Conservation (phyloP, 2,329 filamentous ascomycete species). For the Pseudophaeomoniella oleicola region DNA sequence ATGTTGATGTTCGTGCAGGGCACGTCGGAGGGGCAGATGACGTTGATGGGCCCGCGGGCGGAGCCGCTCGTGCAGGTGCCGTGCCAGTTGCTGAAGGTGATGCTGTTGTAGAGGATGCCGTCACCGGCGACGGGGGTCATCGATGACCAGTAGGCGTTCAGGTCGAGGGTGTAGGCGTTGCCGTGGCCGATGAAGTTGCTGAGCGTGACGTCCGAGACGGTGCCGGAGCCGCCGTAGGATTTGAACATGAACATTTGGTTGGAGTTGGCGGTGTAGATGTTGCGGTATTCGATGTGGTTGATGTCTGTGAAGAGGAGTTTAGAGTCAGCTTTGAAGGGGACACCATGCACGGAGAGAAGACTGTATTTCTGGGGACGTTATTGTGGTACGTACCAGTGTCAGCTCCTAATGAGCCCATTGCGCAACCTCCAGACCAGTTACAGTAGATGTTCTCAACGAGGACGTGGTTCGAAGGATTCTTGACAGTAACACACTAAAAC, state of each 20-base stretch:
- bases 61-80: conserved; percentile 36
- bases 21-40: conserved; percentile 33
- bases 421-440: conserved; percentile 46
- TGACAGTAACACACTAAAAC: neutral
- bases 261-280: conserved; percentile 43
- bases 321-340: too few relatives aligned
- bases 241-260: conserved; percentile 54
- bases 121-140: conserved; percentile 27
- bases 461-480: conserved; percentile 37
- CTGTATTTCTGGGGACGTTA: neutral
- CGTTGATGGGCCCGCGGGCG: conserved; percentile 37
- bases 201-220: conserved; percentile 27
- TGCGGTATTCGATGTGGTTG: conserved; percentile 37
- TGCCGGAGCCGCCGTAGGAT: conserved; percentile 41
- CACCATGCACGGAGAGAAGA: too few relatives aligned
- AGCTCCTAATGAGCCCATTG: conserved; percentile 39
- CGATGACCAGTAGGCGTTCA: conserved; percentile 39
- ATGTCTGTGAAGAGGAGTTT: conserved; percentile 21
- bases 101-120: conserved; percentile 38
- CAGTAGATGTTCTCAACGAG: conserved; percentile 47
- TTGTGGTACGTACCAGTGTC: conserved; percentile 17
- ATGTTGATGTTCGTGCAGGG: conserved; percentile 40
- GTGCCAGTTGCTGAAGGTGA: conserved; percentile 42
- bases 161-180: conserved; percentile 43
- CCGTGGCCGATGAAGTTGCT: conserved; percentile 28